phyloP scores from a whole-genome alignment of 257 asterid species.

The Ehretia macrophylla region DNA sequence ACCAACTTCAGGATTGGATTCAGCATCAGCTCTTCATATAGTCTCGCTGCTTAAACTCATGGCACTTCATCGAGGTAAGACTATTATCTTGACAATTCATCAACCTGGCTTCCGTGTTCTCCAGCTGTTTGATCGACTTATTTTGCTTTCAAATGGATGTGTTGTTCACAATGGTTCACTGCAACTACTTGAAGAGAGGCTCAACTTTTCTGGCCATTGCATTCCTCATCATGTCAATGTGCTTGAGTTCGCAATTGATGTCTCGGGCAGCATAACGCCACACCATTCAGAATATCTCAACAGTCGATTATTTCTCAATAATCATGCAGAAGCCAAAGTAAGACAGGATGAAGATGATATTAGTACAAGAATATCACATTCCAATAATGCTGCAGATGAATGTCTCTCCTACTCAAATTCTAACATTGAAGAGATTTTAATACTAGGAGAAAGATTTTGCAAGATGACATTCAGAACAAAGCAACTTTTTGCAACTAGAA shows the following conservation, averaged over 20 bases:
- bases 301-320: constrained; percentile 9
- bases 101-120: constrained; percentile 85
- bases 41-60: constrained; percentile 45
- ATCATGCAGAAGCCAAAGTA: constrained; percentile 4
- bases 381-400: constrained; percentile 1
- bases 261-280: constrained; percentile 19
- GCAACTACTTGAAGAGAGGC: constrained; percentile 40
- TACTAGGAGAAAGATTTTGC: constrained; percentile 57
- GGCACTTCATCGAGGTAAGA: constrained; percentile 45
- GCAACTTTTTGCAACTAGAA: constrained; percentile 65
- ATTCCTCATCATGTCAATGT: constrained; percentile 66
- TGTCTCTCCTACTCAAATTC: constrained; percentile 37
- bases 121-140: constrained; percentile 57
- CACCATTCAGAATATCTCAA: constrained; percentile 23
- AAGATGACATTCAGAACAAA: constrained; percentile 72
- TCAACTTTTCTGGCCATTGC: constrained; percentile 33
- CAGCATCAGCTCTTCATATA: constrained; percentile 73
- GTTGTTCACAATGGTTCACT: constrained; percentile 62
- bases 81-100: constrained; percentile 70
- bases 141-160: constrained; percentile 56
- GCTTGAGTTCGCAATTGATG: constrained; percentile 74
- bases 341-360: not conserved
- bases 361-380: constrained; percentile 1
- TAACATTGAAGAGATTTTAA: constrained; percentile 34
- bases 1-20: constrained; percentile 86